Evolutionary conservation across 768 basidiomycete genomes (phyloP).

Genomic region (Lyophyllum semitale): DNA sequence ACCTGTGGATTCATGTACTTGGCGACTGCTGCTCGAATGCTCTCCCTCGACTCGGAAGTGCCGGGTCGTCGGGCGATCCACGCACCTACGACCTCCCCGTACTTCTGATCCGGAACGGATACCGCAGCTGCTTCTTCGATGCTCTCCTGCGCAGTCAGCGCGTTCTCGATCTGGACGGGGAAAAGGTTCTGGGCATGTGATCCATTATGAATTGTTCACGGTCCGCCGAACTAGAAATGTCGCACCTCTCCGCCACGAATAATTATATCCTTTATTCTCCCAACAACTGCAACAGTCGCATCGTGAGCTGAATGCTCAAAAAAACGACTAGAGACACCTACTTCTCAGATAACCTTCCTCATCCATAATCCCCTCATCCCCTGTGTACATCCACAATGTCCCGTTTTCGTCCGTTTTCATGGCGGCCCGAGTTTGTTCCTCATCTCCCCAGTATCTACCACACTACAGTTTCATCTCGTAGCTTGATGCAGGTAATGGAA

Average conservation of each 20-base stretch:
- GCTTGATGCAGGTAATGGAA: background rate
- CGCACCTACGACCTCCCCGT: constrained; percentile 80
- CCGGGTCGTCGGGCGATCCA: constrained; percentile 65
- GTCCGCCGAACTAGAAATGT: background rate
- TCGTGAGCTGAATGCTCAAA: background rate
- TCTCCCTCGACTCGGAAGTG: constrained; percentile 43
- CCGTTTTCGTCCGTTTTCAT: constrained; percentile 59
- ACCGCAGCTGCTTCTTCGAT: constrained; percentile 77
- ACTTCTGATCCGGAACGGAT: constrained; percentile 65
- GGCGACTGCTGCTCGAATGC: constrained; percentile 55
- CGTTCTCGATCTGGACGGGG: constrained; percentile 85
- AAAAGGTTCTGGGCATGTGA: constrained; percentile 57
- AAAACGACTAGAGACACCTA: constrained; percentile 33
- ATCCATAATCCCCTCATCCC: constrained; percentile 81
- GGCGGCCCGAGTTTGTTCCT: constrained; percentile 60
- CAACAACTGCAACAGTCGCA: constrained; percentile 54
- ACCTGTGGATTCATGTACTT: constrained; percentile 81
- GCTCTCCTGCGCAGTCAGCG: constrained; percentile 50
- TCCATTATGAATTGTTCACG: background rate
- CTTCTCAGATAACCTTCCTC: constrained; percentile 77
- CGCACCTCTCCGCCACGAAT: constrained; percentile 83
- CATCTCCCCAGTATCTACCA: constrained; percentile 74
- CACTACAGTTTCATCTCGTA: background rate
- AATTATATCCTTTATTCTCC: constrained; percentile 84
- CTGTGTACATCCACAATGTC: constrained; percentile 80